Evolutionary conservation across 176 grass and related monocot species (phyloP).

Genomic region (Oryza glumipatula): DNA sequence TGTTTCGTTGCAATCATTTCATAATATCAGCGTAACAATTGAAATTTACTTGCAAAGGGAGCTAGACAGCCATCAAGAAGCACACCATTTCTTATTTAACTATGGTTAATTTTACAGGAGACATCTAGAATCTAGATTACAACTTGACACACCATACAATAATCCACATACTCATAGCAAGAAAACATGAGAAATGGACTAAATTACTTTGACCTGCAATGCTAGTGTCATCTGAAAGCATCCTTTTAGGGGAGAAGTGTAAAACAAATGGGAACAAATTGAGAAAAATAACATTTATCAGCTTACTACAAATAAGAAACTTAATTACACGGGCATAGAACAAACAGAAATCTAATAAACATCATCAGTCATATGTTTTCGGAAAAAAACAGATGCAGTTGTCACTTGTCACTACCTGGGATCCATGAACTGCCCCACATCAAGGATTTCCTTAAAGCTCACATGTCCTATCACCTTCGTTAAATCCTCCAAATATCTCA

Average conservation of each 20-base stretch:
- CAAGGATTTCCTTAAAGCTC: constrained; percentile 67
- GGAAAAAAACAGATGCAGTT: not conserved
- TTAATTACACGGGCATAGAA: not conserved
- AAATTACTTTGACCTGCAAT: not conserved
- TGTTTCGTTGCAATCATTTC: not conserved
- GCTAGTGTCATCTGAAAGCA: not conserved
- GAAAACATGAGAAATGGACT: too few species aligned
- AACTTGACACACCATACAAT: too few species aligned
- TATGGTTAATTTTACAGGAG: too few species aligned
- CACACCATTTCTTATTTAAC: too few species aligned
- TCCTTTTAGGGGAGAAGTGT: not conserved
- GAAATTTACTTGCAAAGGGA: constrained; percentile 8
- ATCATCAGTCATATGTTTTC: not conserved
- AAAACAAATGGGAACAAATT: not conserved
- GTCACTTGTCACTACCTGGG: constrained; percentile 55
- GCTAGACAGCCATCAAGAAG: too few species aligned
- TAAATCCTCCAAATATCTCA: constrained; percentile 38
- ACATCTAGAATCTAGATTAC: not conserved
- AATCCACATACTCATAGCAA: too few species aligned
- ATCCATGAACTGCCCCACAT: constrained; percentile 62
- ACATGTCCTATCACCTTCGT: constrained; percentile 45
- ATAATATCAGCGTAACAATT: not conserved
- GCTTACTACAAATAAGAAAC: not conserved
- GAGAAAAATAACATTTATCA: not conserved
- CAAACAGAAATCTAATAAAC: not conserved